Evolutionary conservation across 2,329 filamentous ascomycete species (phyloP).

Genomic region (Fusarium luffae): DNA sequence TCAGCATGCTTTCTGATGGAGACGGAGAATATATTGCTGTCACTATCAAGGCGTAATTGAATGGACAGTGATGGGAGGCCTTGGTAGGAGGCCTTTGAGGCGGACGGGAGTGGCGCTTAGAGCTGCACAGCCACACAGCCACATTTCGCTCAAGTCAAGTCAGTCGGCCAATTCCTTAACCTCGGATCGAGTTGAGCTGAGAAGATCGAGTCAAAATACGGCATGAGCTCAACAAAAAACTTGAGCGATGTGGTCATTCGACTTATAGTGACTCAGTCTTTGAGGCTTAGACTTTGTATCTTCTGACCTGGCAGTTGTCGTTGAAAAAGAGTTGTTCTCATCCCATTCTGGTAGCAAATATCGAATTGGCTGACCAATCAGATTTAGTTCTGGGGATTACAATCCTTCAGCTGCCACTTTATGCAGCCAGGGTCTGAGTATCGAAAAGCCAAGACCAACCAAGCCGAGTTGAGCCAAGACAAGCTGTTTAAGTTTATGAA

Average conservation of each 20-base stretch:
- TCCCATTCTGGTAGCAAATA: conserved; percentile 21
- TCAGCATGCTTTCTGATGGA: not conserved
- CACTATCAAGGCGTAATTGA: not conserved
- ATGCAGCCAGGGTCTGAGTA: conserved; percentile 33
- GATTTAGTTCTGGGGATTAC: not conserved
- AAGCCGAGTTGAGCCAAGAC: conserved; percentile 6
- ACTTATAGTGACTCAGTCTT: not conserved
- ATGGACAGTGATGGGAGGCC: conserved; percentile 13
- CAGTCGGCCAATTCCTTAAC: not conserved
- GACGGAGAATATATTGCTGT: not conserved
- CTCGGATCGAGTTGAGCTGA: not conserved
- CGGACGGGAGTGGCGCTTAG: not conserved
- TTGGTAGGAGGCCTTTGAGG: not conserved
- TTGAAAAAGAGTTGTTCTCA: conserved; percentile 33
- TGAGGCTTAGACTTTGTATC: not conserved
- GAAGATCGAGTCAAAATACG: not conserved
- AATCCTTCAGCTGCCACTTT: conserved; percentile 16
- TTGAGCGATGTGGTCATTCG: not conserved
- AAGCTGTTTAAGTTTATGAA: conserved; percentile 6
- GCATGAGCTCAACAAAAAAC: not conserved
- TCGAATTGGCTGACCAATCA: conserved; percentile 30
- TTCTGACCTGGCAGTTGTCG: conserved; percentile 3
- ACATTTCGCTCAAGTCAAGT: not conserved
- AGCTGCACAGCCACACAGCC: conserved; percentile 2
- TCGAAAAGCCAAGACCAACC: conserved; percentile 18